Percentiles rank a stretch among this genome's conserved stretches.
These are phyloP conservation scores for Mortierella alpina DNA, from an alignment of 192 early-diverging fungal genomes.

Conservation along the genomic window DNA sequence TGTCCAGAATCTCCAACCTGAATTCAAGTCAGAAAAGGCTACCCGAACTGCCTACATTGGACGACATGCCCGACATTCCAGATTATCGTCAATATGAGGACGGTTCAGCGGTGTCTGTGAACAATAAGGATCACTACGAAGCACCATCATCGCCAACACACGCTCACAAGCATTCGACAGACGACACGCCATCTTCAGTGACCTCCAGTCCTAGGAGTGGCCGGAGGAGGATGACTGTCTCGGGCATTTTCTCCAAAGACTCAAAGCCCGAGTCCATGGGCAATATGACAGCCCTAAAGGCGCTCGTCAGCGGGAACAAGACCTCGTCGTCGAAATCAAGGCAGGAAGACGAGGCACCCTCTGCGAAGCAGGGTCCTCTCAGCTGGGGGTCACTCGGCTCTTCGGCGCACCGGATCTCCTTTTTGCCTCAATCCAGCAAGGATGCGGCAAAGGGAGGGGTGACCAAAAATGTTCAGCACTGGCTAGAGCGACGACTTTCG, in stretches of 20 bases:
- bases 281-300: constrained; percentile 13
- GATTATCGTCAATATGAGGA: not conserved
- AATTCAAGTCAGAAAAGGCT: constrained; percentile 25
- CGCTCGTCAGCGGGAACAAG: constrained; percentile 20
- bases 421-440: not conserved
- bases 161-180: not conserved
- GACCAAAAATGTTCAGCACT: constrained; percentile 22
- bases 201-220: not conserved
- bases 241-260: constrained; percentile 29
- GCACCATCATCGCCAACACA: not conserved
- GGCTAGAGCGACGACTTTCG: constrained; percentile 34
- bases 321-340: not conserved
- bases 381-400: not conserved
- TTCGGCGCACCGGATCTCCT: not conserved
- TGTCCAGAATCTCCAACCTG: constrained; percentile 14
- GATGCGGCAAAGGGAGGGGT: constrained; percentile 13
- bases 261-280: constrained; percentile 10
- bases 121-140: not conserved
- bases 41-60: constrained; percentile 1
- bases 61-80: constrained; percentile 22
- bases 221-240: constrained; percentile 22
- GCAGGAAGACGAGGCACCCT: not conserved
- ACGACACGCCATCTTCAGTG: not conserved
- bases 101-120: not conserved
- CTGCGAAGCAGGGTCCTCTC: too few species aligned